Conservation (phyloP, 768 basidiomycete species). For the Russula ochroleuca region DNA sequence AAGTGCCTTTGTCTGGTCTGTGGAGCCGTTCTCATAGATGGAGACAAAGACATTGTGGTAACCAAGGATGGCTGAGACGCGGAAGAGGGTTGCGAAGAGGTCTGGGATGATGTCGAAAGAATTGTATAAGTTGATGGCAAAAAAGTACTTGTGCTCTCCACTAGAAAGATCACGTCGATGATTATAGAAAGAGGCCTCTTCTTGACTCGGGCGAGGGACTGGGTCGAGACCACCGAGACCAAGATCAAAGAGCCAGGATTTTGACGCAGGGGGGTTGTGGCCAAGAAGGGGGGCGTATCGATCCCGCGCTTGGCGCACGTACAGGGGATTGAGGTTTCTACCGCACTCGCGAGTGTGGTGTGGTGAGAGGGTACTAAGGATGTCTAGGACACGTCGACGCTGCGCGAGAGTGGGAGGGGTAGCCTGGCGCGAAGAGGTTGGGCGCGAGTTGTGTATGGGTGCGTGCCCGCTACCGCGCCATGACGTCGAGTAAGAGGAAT, state of each 20-base stretch:
- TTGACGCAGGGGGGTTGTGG: constrained; percentile 54
- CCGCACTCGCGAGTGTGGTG: constrained; percentile 95
- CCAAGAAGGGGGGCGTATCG: constrained; percentile 84
- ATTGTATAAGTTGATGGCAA: constrained; percentile 99
- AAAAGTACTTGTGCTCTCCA: constrained; percentile 94
- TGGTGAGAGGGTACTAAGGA: constrained; percentile 81
- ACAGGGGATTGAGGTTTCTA: constrained; percentile 75
- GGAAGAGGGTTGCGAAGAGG: constrained; percentile 93
- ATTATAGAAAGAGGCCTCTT: constrained; percentile 36
- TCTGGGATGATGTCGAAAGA: constrained; percentile 99
- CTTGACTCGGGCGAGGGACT: constrained; percentile 40
- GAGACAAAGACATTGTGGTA: constrained; percentile 98
- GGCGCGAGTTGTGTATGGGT: constrained; percentile 44
- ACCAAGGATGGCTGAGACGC: constrained; percentile 84
- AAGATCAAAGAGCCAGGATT: constrained; percentile 58
- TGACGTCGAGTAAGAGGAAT: constrained; percentile 35
- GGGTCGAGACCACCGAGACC: constrained; percentile 37
- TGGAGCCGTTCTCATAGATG: constrained; percentile 99
- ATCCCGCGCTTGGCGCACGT: constrained; percentile 77
- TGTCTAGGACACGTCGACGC: constrained; percentile 77
- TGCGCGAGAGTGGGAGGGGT: constrained; percentile 79
- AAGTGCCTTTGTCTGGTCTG: constrained; percentile 96
- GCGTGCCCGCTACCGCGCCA: constrained; percentile 53
- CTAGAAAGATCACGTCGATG: constrained; percentile 37
- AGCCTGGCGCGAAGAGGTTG: constrained; percentile 52